These are phyloP conservation scores for Chlamydomonas incerta DNA, from an alignment of 139 green algal genomes.

Conservation along the genomic window DNA sequence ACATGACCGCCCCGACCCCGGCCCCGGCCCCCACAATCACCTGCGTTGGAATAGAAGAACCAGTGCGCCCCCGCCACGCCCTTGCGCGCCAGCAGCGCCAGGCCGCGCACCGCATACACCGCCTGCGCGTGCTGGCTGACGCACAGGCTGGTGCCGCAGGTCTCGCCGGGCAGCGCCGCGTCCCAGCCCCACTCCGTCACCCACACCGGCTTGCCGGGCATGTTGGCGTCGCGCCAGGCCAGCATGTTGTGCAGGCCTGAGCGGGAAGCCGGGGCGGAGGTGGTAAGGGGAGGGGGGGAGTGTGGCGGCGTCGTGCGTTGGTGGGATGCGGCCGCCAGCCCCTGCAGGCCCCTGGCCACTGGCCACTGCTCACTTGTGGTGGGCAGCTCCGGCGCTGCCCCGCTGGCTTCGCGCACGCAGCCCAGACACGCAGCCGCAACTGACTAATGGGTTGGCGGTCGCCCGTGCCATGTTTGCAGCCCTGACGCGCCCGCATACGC, in stretches of 20 bases:
- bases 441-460: too few relatives aligned
- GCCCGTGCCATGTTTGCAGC: too few relatives aligned
- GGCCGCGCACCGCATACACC: slow-evolving; percentile 38
- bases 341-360: too few relatives aligned
- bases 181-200: slow-evolving; percentile 55
- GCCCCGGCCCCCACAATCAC: background rate
- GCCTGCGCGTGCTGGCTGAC: slow-evolving; percentile 49
- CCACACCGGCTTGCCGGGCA: slow-evolving; percentile 47
- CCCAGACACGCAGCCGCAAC: too few relatives aligned
- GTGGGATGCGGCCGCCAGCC: too few relatives aligned
- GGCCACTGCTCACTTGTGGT: too few relatives aligned
- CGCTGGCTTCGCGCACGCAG: too few relatives aligned
- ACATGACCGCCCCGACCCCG: background rate
- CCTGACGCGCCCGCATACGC: too few relatives aligned
- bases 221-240: slow-evolving; percentile 46
- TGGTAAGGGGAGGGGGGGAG: too few relatives aligned
- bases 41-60: slow-evolving; percentile 52
- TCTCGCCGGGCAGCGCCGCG: slow-evolving; percentile 31
- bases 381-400: too few relatives aligned
- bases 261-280: background rate
- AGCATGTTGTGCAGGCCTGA: slow-evolving; percentile 50
- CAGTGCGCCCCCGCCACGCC: slow-evolving; percentile 21
- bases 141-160: slow-evolving; percentile 32
- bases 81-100: slow-evolving; percentile 47
- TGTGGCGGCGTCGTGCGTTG: too few relatives aligned